phyloP scores from a whole-genome alignment of 2,329 filamentous ascomycete species.

The Biscogniauxia marginata region DNA sequence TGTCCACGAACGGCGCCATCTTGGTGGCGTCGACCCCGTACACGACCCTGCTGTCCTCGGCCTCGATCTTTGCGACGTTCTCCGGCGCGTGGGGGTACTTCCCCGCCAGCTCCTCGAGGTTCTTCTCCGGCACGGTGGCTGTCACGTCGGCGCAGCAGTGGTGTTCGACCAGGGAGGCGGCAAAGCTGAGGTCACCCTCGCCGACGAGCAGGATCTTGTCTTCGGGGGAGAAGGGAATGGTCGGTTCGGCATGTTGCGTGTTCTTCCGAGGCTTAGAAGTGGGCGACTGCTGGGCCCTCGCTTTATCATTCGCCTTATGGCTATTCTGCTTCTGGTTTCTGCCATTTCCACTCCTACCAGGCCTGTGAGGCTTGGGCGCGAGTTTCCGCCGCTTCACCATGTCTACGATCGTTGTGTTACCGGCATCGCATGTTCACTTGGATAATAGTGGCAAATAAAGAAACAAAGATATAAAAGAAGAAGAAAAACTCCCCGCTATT shows the following conservation, averaged over 20 bases:
- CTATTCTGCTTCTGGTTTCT: constrained; percentile 13
- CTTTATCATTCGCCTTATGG: constrained; percentile 2
- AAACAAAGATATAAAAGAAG: background rate
- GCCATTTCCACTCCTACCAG: constrained; percentile 5
- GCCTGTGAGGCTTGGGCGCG: constrained; percentile 18
- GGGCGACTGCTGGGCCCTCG: background rate
- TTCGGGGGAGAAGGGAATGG: constrained; percentile 65
- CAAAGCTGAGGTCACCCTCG: constrained; percentile 80
- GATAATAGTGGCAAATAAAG: background rate
- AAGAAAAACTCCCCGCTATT: background rate
- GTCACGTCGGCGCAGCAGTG: constrained; percentile 66
- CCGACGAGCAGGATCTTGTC: constrained; percentile 74
- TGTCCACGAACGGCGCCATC: constrained; percentile 50
- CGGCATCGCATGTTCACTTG: constrained; percentile 21
- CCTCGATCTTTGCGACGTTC: constrained; percentile 55
- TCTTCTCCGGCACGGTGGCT: constrained; percentile 66
- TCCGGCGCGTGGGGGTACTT: constrained; percentile 73
- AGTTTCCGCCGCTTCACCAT: constrained; percentile 44
- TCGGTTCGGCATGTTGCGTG: constrained; percentile 42
- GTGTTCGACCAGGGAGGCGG: constrained; percentile 62
- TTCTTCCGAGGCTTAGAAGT: constrained; percentile 1
- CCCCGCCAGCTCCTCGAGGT: constrained; percentile 53
- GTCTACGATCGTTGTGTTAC: constrained; percentile 29
- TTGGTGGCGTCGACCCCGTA: constrained; percentile 69
- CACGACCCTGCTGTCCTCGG: constrained; percentile 46